A percentile compares a stretch with the other conserved stretches of the same genome.
These are phyloP conservation scores for Saccharomyces uvarum DNA, from an alignment of 1,139 yeast species.

Conservation along the genomic window DNA sequence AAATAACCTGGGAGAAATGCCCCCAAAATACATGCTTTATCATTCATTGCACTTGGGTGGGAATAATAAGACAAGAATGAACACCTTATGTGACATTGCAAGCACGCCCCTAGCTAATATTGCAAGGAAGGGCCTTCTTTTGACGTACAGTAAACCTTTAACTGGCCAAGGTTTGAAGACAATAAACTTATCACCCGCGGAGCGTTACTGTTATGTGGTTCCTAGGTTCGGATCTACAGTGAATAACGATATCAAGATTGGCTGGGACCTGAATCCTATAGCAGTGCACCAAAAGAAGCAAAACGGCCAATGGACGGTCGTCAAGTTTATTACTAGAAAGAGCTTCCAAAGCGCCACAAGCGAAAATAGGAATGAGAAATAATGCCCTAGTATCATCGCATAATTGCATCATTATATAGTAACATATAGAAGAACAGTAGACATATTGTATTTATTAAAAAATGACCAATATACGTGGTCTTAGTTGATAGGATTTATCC, in stretches of 20 bases:
- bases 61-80: constrained; percentile 54
- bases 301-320: constrained; percentile 52
- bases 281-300: constrained; percentile 62
- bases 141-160: constrained; percentile 83
- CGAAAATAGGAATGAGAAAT: constrained; percentile 7
- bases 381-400: not conserved
- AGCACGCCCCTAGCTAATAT: constrained; percentile 73
- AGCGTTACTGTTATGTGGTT: constrained; percentile 80
- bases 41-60: constrained; percentile 47
- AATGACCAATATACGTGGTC: not conserved
- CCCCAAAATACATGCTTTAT: constrained; percentile 71
- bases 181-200: constrained; percentile 50
- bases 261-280: constrained; percentile 87
- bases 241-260: constrained; percentile 69
- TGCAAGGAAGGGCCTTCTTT: constrained; percentile 61
- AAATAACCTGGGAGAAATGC: constrained; percentile 42
- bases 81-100: constrained; percentile 65
- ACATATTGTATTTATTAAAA: not conserved
- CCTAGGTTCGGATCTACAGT: constrained; percentile 83
- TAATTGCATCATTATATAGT: not conserved
- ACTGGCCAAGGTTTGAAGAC: constrained; percentile 82
- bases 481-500: not conserved
- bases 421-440: not conserved
- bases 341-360: constrained; percentile 12
- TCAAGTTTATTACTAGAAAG: constrained; percentile 27